Conservation (phyloP, 352 stramenopile genomes). For the Peronospora belbahrii region DNA sequence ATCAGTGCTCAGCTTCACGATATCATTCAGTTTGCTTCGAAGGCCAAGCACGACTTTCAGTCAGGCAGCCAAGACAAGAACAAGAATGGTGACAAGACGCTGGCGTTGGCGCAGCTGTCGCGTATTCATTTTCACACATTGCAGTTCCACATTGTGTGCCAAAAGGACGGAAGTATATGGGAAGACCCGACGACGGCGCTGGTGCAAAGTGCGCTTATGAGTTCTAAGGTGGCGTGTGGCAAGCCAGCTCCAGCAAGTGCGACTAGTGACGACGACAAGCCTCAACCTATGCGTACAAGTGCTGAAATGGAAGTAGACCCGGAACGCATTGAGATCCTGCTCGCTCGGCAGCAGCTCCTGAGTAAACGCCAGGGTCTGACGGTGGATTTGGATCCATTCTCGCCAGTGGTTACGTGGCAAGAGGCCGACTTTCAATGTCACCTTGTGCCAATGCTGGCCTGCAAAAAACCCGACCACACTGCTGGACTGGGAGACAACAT, state of each 20-base stretch:
- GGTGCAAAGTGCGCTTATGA: constrained; percentile 74
- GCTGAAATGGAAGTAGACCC: constrained; percentile 64
- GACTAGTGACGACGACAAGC: constrained; percentile 7
- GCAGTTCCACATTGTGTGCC: constrained; percentile 83
- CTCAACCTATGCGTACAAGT: constrained; percentile 39
- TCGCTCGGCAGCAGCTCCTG: constrained; percentile 46
- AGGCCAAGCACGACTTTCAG: constrained; percentile 40
- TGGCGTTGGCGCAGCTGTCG: constrained; percentile 54
- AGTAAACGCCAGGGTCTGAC: constrained; percentile 47
- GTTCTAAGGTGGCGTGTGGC: constrained; percentile 71
- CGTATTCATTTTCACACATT: constrained; percentile 84
- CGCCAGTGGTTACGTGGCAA: constrained; percentile 55
- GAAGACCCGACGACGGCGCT: constrained; percentile 61
- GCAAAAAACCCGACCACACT: constrained; percentile 75
- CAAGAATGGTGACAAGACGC: constrained; percentile 13
- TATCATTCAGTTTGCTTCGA: constrained; percentile 49
- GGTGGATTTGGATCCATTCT: constrained; percentile 59
- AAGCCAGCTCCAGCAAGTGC: constrained; percentile 33
- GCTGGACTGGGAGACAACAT: constrained; percentile 82
- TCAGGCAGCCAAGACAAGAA: constrained; percentile 14
- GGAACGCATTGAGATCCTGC: constrained; percentile 58
- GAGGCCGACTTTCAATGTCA: constrained; percentile 71
- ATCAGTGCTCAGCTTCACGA: constrained; percentile 68
- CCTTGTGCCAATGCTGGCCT: constrained; percentile 74
- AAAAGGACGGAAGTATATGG: constrained; percentile 53